Conservation (phyloP, 139 green algal species). For the Tetratostichococcus sp. region DNA sequence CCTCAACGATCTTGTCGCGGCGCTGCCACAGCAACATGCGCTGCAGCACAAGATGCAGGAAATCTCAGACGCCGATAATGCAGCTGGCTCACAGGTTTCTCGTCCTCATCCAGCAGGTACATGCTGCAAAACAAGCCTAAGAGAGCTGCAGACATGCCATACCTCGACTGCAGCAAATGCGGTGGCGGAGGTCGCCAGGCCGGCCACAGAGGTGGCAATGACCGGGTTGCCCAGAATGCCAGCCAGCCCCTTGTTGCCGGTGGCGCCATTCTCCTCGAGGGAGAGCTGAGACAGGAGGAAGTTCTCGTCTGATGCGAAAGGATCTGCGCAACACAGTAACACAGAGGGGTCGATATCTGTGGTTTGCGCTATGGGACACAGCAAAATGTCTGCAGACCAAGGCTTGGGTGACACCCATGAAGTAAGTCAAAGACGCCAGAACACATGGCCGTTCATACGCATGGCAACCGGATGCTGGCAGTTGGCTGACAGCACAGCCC, state of each 20-base stretch:
- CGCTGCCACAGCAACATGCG: slow-evolving; percentile 11
- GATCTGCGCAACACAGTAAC: slow-evolving; percentile 19
- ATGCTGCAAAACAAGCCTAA: too few species aligned
- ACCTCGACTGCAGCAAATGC: slow-evolving; percentile 8
- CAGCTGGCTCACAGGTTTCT: too few species aligned
- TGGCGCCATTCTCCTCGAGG: slow-evolving; percentile 17
- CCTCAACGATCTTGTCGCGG: slow-evolving; percentile 8
- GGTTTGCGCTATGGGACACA: too few species aligned
- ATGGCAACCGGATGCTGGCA: too few species aligned
- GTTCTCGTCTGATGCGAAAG: slow-evolving; percentile 32
- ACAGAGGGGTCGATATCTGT: too few species aligned
- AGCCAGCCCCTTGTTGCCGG: not conserved
- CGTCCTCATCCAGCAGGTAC: too few species aligned
- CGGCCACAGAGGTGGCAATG: slow-evolving; percentile 7
- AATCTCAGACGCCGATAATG: too few species aligned
- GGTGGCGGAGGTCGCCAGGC: slow-evolving; percentile 15
- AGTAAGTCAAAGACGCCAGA: too few species aligned
- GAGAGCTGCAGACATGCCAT: too few species aligned
- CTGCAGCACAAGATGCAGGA: not conserved
- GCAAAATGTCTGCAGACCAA: too few species aligned
- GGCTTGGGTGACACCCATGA: too few species aligned
- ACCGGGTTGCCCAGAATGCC: slow-evolving; percentile 10
- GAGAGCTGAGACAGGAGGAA: slow-evolving; percentile 31
- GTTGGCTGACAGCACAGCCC: not conserved
- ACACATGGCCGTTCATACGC: too few species aligned